Evolutionary conservation across 1,284 basidiomycete species (phyloP), one percentile per base, ranked within the genome.

Genomic region (Cutaneotrichosporon sp.): DNA sequence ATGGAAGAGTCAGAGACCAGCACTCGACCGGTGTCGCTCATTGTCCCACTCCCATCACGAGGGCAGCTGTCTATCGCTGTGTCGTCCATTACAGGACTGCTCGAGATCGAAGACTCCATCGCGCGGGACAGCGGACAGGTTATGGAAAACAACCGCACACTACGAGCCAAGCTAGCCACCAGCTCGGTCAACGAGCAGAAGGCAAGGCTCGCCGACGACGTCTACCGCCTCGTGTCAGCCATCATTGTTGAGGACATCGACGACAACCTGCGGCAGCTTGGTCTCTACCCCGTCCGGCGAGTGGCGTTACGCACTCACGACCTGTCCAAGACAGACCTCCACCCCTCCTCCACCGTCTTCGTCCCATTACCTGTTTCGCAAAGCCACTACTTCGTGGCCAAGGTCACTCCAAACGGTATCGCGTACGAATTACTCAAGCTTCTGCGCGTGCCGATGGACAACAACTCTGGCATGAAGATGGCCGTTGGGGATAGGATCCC

Each of bases 191-290:
- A 71, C 50, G 62, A 67, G 16, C 62, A 62, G 12, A 63, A 62
- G 52, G 52, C 59, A 10, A 56, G 61, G 19, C 47, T 71, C 27
- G 59, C 60, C 6, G 68, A 71, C 35, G 68, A 68, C 53, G 51
- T 71, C 17, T 62, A 61, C 8, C 59, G 67, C 17, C 47, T 73
- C 24, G 61, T 67, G 19, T 57, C 62, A 9, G 68, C 65, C 12
- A 69, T 70, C 26, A 62, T 71, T 32, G 65, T 63, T 46, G 71
- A 73, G 52, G 67, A 63, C 48, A 51, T 71, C 12, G 68, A 71
- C 45, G 55, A 54, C 46, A 69, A 73, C 31, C 64, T 71, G 56
- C 51, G 64, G 5, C 64, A 66, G 27, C 52, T 71, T 6, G 71
- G 71, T 3, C 65, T 64, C 53, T 32, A 53, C 14, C 71, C 71